phyloP scores from a whole-genome alignment of 306 rosid genomes.

The Comarum palustre region DNA sequence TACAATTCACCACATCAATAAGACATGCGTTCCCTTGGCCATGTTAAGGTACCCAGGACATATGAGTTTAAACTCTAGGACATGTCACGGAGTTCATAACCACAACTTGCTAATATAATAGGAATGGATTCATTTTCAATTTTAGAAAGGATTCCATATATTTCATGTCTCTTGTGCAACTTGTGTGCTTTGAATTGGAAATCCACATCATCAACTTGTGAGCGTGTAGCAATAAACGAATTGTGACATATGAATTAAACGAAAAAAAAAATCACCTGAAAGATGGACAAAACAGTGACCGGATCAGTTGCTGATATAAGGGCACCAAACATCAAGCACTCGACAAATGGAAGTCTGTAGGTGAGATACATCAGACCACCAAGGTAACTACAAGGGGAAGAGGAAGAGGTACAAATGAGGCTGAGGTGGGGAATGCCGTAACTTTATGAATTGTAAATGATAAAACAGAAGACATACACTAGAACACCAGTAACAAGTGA shows the following conservation, averaged over 20 bases:
- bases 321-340: conserved; percentile 97
- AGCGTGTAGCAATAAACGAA: conserved; percentile 1
- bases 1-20: neutral
- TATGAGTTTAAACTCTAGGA: neutral
- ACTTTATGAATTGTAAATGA: neutral
- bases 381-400: conserved; percentile 69
- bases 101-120: neutral
- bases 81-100: neutral
- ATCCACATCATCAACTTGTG: conserved; percentile 12
- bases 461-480: conserved; percentile 56
- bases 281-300: conserved; percentile 92
- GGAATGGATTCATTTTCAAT: neutral
- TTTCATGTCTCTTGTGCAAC: conserved; percentile 9
- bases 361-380: conserved; percentile 84
- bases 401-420: conserved; percentile 24
- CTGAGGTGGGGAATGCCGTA: conserved; percentile 13
- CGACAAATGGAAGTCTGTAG: conserved; percentile 93
- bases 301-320: conserved; percentile 99
- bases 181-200: neutral
- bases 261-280: conserved; percentile 57
- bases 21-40: neutral
- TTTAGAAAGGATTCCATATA: neutral
- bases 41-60: neutral
- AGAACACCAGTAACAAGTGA: conserved; percentile 83
- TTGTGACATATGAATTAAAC: conserved; percentile 2